Evolutionary conservation across 2,329 filamentous ascomycete genomes (phyloP).

Genomic region (Immersiporthe knoxdaviesiana): DNA sequence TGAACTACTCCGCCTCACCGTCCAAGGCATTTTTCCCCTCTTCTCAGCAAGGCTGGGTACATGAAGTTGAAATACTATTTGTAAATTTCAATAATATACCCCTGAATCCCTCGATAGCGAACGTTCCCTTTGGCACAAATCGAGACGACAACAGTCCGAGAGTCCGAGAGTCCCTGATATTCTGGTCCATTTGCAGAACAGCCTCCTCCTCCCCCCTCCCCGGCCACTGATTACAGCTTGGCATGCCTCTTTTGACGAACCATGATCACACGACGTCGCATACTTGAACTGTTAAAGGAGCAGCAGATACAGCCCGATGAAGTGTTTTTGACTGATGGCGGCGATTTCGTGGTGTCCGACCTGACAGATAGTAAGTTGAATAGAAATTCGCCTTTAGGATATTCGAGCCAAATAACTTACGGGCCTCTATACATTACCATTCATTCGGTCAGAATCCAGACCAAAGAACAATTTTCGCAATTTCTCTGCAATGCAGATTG

Average conservation of each 20-base stretch:
- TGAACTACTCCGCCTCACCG: not conserved
- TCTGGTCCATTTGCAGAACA: not conserved
- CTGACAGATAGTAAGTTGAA: slow-evolving; percentile 9
- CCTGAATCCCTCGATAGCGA: not conserved
- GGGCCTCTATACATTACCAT: not conserved
- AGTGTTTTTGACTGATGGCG: slow-evolving; percentile 14
- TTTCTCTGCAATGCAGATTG: not conserved
- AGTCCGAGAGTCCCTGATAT: not conserved
- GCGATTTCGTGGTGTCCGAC: slow-evolving; percentile 18
- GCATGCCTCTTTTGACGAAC: not conserved
- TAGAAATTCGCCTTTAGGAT: too few species aligned
- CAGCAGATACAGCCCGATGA: slow-evolving; percentile 15
- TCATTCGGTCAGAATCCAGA: not conserved
- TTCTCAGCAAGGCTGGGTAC: not conserved
- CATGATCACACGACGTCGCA: not conserved
- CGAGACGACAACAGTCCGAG: not conserved
- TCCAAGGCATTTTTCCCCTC: not conserved
- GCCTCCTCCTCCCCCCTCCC: too few species aligned
- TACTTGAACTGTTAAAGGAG: slow-evolving; percentile 7
- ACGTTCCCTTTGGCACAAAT: not conserved
- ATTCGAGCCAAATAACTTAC: not conserved
- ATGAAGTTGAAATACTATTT: not conserved
- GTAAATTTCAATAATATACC: not conserved
- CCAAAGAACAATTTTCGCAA: not conserved
- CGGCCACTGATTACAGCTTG: not conserved